phyloP scores from a whole-genome alignment of 225 moss, liverwort and hornwort genomes.

The Pseudisothecium myosuroides region DNA sequence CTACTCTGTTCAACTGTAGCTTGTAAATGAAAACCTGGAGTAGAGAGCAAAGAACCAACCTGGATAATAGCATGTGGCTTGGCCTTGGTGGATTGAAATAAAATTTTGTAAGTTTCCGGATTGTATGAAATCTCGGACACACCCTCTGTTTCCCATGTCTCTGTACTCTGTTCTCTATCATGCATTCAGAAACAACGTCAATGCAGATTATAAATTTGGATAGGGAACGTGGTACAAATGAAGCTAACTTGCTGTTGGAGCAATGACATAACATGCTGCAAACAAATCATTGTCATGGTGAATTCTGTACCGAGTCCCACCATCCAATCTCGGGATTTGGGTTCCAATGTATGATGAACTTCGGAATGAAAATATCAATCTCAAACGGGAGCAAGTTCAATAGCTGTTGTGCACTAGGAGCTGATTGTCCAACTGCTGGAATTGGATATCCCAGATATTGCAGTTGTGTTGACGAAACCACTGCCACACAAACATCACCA shows the following conservation, averaged over 20 bases:
- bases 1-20: not conserved
- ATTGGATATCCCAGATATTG: slow-evolving; percentile 81
- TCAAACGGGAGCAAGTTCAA: slow-evolving; percentile 58
- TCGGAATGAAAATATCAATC: slow-evolving; percentile 49
- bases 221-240: not conserved
- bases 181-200: not conserved
- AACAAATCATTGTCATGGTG: not conserved
- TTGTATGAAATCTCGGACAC: slow-evolving; percentile 61
- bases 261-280: not conserved
- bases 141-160: slow-evolving; percentile 83
- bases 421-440: slow-evolving; percentile 70
- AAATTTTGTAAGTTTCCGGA: slow-evolving; percentile 41
- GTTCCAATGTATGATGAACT: slow-evolving; percentile 60
- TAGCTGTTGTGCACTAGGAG: slow-evolving; percentile 49
- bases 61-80: slow-evolving; percentile 67
- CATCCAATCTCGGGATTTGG: slow-evolving; percentile 79
- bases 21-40: not conserved
- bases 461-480: slow-evolving; percentile 37
- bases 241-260: not conserved
- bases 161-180: slow-evolving; percentile 39
- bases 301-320: slow-evolving; percentile 76
- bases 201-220: not conserved
- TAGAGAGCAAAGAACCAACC: slow-evolving; percentile 15
- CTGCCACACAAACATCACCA: not conserved
- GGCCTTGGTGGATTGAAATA: slow-evolving; percentile 75